These are phyloP conservation scores for Talaromyces borbonicus DNA, from an alignment of 495 filamentous ascomycete genomes.

Conservation along the genomic window DNA sequence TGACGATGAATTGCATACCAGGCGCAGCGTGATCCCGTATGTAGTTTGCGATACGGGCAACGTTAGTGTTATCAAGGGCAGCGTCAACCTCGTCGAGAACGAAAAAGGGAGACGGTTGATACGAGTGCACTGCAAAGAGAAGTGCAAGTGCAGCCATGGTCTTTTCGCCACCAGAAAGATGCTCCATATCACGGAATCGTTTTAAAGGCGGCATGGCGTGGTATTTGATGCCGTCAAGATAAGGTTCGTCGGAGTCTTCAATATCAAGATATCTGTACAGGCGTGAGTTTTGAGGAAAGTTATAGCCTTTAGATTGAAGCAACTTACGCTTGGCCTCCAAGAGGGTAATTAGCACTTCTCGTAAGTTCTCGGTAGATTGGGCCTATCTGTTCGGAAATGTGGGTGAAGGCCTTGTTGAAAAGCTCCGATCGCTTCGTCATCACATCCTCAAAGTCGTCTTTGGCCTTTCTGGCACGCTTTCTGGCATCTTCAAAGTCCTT, in stretches of 20 bases:
- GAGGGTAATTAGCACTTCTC: conserved; percentile 66
- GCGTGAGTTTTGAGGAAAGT: neutral
- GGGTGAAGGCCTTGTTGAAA: conserved; percentile 88
- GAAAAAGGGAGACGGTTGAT: conserved; percentile 92
- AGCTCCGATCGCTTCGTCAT: conserved; percentile 78
- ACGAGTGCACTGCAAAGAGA: conserved; percentile 91
- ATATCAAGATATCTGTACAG: conserved; percentile 67
- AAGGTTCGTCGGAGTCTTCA: conserved; percentile 83
- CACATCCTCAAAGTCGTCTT: conserved; percentile 70
- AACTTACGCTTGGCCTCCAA: conserved; percentile 75
- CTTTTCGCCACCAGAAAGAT: conserved; percentile 94
- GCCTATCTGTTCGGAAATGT: conserved; percentile 91
- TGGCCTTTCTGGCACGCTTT: conserved; percentile 57
- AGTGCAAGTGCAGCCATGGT: conserved; percentile 96
- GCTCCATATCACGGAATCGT: conserved; percentile 98
- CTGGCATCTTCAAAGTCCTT: conserved; percentile 82
- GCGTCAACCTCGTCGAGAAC: conserved; percentile 98
- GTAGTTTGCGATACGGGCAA: conserved; percentile 89
- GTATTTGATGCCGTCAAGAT: conserved; percentile 90
- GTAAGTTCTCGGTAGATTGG: conserved; percentile 94
- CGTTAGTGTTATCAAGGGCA: conserved; percentile 92
- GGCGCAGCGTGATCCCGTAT: conserved; percentile 89
- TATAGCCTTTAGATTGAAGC: neutral
- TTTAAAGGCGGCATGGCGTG: conserved; percentile 98
- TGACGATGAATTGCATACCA: conserved; percentile 99